Evolutionary conservation across 805 yeast species (phyloP), one percentile per base, ranked within the genome.

Genomic region (Spathaspora gorwiae): DNA sequence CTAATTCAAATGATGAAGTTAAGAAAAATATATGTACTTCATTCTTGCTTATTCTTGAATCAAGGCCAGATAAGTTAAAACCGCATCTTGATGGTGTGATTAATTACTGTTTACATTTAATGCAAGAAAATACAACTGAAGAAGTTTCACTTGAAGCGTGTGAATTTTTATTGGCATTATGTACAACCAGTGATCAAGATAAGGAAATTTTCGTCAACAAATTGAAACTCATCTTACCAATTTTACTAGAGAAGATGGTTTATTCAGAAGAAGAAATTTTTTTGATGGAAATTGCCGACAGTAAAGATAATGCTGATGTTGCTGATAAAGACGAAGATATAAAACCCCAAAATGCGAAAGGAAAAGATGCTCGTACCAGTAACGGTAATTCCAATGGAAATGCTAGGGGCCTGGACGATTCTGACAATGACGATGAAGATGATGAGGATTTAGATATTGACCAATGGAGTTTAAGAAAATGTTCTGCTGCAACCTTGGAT

Each of bases 401-500:
- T 6, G 14, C 7, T 15, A 19, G 41, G 30, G 50, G 45, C 24
- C 47, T 45, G 15, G 78, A 68, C 33, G 80, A 76, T 8, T 81
- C 76, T 12, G 83, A 79, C 36, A 83, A 75, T 27, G 84, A 78
- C 11, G 87, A 79, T 12, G 92, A 81, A 29, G 94, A 83, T 9
- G 90, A 80, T 27, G 89, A 80, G 40, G 85, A 76, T 40, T 83
- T 76, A 45, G 81, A 78, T 33, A 75, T 81, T 39, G 80, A 83
- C 32, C 88, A 82, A 54, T 94, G 99, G 99, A 89, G 83, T 56
- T 66, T 94, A 47, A 77, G 99, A 57, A 92, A 92, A 65, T 92
- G 98, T 64, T 76, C 96, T 5, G 98, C 98, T 3, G 94, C 97
- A 4, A 85, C 97, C 0, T 72, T 94, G 37, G 99, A 94, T 60